Conservation (phyloP, 345 rosid species). For the Camelina laxa region DNA sequence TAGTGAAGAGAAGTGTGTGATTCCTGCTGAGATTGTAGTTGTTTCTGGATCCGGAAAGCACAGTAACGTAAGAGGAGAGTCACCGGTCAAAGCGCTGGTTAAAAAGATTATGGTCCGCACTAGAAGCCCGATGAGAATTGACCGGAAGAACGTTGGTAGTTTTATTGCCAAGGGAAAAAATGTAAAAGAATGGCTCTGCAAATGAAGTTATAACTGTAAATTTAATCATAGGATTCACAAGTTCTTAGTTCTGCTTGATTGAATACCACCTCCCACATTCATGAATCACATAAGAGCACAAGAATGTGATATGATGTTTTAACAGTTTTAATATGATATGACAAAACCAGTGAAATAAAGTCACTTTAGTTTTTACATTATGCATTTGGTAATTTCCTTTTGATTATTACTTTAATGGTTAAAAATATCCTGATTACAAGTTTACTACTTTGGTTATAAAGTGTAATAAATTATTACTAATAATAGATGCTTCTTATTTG, state of each 20-base stretch:
- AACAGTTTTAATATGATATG: background rate
- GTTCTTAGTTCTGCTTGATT: background rate
- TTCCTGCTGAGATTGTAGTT: slow-evolving; percentile 67
- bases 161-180: slow-evolving; percentile 69
- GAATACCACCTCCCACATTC: background rate
- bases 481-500: background rate
- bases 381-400: background rate
- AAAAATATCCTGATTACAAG: background rate
- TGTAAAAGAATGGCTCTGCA: slow-evolving; percentile 60
- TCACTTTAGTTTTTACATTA: background rate
- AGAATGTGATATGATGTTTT: background rate
- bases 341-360: background rate
- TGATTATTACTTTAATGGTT: background rate
- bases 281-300: background rate
- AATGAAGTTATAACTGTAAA: slow-evolving; percentile 18
- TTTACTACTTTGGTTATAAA: background rate
- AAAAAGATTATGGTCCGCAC: slow-evolving; percentile 59
- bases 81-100: slow-evolving; percentile 67
- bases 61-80: slow-evolving; percentile 70
- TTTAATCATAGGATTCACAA: slow-evolving; percentile 1
- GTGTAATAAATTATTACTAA: too few species aligned
- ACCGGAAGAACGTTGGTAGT: slow-evolving; percentile 74
- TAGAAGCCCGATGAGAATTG: slow-evolving; percentile 68
- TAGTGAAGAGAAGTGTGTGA: slow-evolving; percentile 33
- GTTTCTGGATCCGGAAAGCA: slow-evolving; percentile 83